A percentile compares a stretch with the other conserved stretches of the same genome.
Conservation (phyloP, 2,329 filamentous ascomycete genomes). For the Trichoderma sp. region DNA sequence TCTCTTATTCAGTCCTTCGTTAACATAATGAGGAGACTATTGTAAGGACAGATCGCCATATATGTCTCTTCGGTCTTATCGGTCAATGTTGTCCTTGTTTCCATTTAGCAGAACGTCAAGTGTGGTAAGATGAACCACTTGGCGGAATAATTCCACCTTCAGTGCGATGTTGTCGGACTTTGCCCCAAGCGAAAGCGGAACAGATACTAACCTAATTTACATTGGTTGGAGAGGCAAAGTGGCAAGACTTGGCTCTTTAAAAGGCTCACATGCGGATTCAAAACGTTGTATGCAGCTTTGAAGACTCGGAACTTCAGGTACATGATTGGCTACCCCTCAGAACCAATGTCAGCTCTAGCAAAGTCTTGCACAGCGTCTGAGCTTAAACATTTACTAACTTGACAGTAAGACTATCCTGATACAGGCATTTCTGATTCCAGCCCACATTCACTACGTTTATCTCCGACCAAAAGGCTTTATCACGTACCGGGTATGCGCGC, state of each 20-base stretch:
- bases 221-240: neutral
- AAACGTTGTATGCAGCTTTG: neutral
- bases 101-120: neutral
- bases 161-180: neutral
- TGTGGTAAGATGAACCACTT: neutral
- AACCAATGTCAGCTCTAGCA: neutral
- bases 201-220: neutral
- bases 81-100: neutral
- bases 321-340: neutral
- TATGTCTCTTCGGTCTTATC: neutral
- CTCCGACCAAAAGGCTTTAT: neutral
- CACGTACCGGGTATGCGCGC: neutral
- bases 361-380: neutral
- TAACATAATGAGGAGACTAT: neutral
- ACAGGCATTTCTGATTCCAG: neutral
- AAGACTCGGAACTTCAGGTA: neutral
- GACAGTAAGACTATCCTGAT: neutral
- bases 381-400: neutral
- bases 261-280: neutral
- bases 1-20: neutral
- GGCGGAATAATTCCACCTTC: neutral
- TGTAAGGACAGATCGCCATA: fast-evolving
- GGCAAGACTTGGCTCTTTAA: neutral
- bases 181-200: neutral
- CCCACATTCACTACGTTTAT: neutral